A percentile compares a stretch with the other conserved stretches of the same genome.
Evolutionary conservation across 2,329 filamentous ascomycete species (phyloP).

Genomic region (Ceratocystiopsis sp.): DNA sequence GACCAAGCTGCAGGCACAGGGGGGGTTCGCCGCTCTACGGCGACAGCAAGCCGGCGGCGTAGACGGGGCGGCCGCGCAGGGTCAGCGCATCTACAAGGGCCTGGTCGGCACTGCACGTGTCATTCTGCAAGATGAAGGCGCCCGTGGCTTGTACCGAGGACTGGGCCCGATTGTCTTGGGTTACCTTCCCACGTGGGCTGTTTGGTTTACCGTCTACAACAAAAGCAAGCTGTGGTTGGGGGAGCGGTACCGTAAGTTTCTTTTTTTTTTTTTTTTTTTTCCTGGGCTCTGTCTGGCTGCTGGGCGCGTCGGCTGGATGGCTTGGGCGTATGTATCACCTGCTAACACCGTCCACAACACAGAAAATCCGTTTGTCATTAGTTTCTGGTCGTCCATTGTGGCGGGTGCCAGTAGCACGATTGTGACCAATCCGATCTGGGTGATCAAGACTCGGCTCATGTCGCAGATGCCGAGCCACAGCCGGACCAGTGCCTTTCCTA

Average conservation of each 20-base stretch:
- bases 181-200: constrained; percentile 94
- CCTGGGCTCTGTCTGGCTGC: too few species aligned
- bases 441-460: constrained; percentile 97
- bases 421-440: constrained; percentile 96
- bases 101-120: constrained; percentile 70
- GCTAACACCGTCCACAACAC: neutral
- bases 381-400: constrained; percentile 76
- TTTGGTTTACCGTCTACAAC: constrained; percentile 75
- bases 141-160: constrained; percentile 83
- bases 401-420: constrained; percentile 88
- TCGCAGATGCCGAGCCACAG: constrained; percentile 47
- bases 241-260: constrained; percentile 1
- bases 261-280: neutral
- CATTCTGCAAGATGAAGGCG: constrained; percentile 77
- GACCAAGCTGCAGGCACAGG: constrained; percentile 92
- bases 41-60: constrained; percentile 11
- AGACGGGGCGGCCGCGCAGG: constrained; percentile 13
- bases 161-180: constrained; percentile 88
- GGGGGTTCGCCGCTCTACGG: constrained; percentile 49
- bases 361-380: constrained; percentile 64
- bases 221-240: constrained; percentile 6
- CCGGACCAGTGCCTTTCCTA: too few species aligned
- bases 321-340: too few species aligned
- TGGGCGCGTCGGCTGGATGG: too few species aligned
- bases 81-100: constrained; percentile 54